These are phyloP conservation scores for Acanthamoeba triangularis DNA, from an alignment of 208 protist genomes.

Conservation along the genomic window DNA sequence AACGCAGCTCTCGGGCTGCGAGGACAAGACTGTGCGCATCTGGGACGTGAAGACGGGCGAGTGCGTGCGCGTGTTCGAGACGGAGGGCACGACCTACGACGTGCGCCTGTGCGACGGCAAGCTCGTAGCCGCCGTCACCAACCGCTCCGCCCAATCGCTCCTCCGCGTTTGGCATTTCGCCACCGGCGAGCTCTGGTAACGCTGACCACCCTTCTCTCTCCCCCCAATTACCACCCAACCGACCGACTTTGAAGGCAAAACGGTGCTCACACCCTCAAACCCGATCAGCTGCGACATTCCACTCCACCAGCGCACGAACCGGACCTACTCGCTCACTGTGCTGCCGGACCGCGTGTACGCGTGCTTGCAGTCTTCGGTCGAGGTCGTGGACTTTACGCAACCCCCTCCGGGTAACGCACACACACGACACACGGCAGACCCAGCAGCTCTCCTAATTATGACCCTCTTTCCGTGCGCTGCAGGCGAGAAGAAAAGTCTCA, in stretches of 20 bases:
- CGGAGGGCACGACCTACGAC: neutral
- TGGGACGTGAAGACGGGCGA: neutral
- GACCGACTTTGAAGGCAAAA: too few species aligned
- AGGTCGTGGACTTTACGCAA: neutral
- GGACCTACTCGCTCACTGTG: neutral
- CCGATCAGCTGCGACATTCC: neutral
- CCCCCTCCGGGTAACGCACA: too few species aligned
- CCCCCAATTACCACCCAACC: too few species aligned
- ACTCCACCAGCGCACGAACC: neutral
- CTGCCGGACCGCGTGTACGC: neutral
- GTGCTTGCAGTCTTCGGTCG: neutral
- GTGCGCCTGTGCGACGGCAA: neutral
- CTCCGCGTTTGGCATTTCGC: neutral
- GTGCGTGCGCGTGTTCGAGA: neutral
- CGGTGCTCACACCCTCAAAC: too few species aligned
- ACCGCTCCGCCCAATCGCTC: neutral
- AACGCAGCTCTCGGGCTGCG: neutral
- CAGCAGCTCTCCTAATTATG: too few species aligned
- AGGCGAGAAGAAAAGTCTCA: too few species aligned
- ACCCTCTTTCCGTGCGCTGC: too few species aligned
- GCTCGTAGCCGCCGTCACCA: neutral
- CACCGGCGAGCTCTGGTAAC: constrained; percentile 16
- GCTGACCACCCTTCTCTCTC: too few species aligned
- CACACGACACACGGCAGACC: too few species aligned
- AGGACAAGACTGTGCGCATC: neutral